phyloP scores from a whole-genome alignment of 2,329 filamentous ascomycete species.

The Cladosporium cucumerinum region DNA sequence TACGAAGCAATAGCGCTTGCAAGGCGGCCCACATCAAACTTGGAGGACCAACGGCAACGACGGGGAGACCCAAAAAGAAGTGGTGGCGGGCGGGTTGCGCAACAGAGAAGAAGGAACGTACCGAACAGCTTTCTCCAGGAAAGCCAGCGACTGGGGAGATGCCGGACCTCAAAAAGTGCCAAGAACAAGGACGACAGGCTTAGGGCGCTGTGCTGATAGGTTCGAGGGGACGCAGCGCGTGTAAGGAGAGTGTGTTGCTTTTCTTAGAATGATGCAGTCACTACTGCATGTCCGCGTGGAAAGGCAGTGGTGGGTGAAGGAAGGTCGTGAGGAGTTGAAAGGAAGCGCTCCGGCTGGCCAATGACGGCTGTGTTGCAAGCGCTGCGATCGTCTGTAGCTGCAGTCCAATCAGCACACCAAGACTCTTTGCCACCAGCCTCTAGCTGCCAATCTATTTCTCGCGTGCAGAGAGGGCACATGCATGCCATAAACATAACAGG shows the following conservation, averaged over 20 bases:
- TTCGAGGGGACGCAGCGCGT: constrained; percentile 19
- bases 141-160: constrained; percentile 33
- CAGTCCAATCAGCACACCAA: constrained; percentile 14
- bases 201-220: constrained; percentile 21
- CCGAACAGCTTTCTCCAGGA: constrained; percentile 34
- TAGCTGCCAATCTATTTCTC: constrained; percentile 1
- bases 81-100: constrained; percentile 21
- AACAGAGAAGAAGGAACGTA: constrained; percentile 28
- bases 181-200: constrained; percentile 28
- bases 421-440: constrained; percentile 6
- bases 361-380: constrained; percentile 12
- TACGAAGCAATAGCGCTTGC: constrained; percentile 29
- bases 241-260: constrained; percentile 23
- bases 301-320: constrained; percentile 12
- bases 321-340: constrained; percentile 10
- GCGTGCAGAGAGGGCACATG: neutral
- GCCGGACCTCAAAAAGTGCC: constrained; percentile 33
- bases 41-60: constrained; percentile 18
- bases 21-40: constrained; percentile 13
- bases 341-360: constrained; percentile 11
- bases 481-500: constrained; percentile 1
- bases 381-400: constrained; percentile 10
- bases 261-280: constrained; percentile 26
- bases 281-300: constrained; percentile 30
- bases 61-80: constrained; percentile 18